A percentile compares a stretch with the other conserved stretches of the same genome.
Evolutionary conservation across 106 monocot genomes (phyloP).

Genomic region (Dendrobium nobile): DNA sequence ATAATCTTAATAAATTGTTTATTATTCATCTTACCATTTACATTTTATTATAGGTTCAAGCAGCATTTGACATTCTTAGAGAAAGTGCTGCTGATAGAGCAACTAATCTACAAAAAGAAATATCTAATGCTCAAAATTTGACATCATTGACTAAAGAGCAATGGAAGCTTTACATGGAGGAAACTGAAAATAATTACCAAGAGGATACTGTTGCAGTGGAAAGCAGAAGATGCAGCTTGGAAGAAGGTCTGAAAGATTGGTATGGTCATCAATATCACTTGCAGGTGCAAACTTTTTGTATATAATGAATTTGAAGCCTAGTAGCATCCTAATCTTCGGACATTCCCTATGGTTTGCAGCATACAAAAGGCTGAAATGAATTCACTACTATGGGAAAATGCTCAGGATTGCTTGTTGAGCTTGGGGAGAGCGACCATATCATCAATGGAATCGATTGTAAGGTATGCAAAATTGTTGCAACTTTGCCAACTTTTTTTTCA

Average conservation of each 20-base stretch:
- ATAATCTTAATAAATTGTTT: background rate
- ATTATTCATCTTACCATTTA: background rate
- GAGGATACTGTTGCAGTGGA: slow-evolving; percentile 63
- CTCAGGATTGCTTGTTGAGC: slow-evolving; percentile 58
- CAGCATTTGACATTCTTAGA: slow-evolving; percentile 53
- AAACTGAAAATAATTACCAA: slow-evolving; percentile 54
- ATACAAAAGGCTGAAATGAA: slow-evolving; percentile 57
- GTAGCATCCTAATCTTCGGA: background rate
- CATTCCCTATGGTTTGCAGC: slow-evolving; percentile 25
- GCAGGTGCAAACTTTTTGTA: background rate
- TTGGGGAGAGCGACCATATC: slow-evolving; percentile 50
- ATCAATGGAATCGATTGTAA: slow-evolving; percentile 64
- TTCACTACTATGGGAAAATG: slow-evolving; percentile 66
- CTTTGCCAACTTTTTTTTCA: background rate
- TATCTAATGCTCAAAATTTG: slow-evolving; percentile 49
- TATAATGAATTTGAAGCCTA: background rate
- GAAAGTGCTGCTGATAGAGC: slow-evolving; percentile 53
- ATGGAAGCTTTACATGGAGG: slow-evolving; percentile 61
- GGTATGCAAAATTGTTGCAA: slow-evolving; percentile 19
- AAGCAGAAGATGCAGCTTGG: slow-evolving; percentile 43
- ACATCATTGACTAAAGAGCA: slow-evolving; percentile 56
- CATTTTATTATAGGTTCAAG: slow-evolving; percentile 54
- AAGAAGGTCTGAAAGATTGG: slow-evolving; percentile 67
- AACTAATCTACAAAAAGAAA: slow-evolving; percentile 56
- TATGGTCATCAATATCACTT: slow-evolving; percentile 16